Evolutionary conservation across 2,329 filamentous ascomycete species (phyloP).

Genomic region (Tolypocladium ophioglossoides): DNA sequence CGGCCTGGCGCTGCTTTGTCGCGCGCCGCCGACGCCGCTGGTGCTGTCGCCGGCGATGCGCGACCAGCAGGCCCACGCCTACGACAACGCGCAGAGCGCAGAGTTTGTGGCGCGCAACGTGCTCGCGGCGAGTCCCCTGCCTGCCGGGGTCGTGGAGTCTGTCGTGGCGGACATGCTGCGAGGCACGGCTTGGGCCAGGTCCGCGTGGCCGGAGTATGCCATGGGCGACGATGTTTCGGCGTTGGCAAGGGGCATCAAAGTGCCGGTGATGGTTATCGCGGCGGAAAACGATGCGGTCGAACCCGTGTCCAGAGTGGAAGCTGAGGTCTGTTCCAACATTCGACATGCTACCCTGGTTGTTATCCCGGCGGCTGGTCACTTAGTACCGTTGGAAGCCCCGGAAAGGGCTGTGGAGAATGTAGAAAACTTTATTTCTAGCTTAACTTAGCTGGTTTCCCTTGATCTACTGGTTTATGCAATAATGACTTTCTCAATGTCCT

Average conservation of each 20-base stretch:
- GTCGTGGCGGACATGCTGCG: conserved; percentile 4
- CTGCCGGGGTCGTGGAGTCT: background rate
- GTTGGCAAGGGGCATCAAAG: background rate
- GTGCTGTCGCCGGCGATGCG: conserved; percentile 1
- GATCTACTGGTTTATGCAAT: no score
- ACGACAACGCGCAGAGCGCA: background rate
- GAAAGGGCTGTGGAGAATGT: background rate
- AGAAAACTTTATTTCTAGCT: background rate
- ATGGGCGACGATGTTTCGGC: conserved; percentile 3
- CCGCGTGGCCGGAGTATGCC: conserved; percentile 3
- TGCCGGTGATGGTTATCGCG: background rate
- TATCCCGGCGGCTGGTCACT: background rate
- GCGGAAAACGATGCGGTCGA: conserved; percentile 2
- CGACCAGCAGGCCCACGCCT: conserved; percentile 4
- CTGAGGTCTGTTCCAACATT: background rate
- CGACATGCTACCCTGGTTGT: background rate
- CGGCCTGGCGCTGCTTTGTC: conserved; percentile 1
- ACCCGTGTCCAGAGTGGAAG: background rate
- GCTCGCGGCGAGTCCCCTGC: background rate
- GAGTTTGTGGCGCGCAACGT: conserved; percentile 3
- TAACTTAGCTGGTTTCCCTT: no score
- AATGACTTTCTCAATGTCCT: no score
- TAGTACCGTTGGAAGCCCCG: background rate
- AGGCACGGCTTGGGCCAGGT: background rate
- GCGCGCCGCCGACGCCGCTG: conserved; percentile 4